A percentile compares a stretch with the other conserved stretches of the same genome.
These are phyloP conservation scores for Monosiga brevicollis DNA, from an alignment of 78 protist species.

Conservation along the genomic window DNA sequence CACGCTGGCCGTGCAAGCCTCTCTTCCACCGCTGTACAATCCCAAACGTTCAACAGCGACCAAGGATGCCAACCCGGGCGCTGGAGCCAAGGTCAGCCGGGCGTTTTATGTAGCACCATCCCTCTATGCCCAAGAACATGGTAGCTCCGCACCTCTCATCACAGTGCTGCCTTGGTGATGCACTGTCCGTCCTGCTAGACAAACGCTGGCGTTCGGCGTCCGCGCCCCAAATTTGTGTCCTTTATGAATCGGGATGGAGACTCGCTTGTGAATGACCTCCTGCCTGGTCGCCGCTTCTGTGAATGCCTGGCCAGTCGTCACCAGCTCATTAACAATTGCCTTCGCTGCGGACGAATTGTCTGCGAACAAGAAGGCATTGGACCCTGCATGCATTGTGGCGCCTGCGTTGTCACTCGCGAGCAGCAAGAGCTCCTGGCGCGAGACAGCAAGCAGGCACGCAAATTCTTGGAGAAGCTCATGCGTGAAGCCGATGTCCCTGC, in stretches of 20 bases:
- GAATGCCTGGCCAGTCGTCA: constrained; percentile 26
- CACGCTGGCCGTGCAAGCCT: too few relatives aligned
- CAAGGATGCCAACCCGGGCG: neutral
- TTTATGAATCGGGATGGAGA: neutral
- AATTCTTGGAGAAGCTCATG: neutral
- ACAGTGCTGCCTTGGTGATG: too few relatives aligned
- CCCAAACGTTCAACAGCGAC: too few relatives aligned
- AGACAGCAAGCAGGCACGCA: neutral
- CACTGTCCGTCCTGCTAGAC: too few relatives aligned
- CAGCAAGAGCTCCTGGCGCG: neutral
- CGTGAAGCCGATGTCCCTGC: neutral
- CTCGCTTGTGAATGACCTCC: neutral
- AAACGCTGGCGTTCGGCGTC: too few relatives aligned
- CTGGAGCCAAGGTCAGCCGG: neutral
- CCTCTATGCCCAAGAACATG: too few relatives aligned
- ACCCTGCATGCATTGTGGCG: constrained; percentile 36
- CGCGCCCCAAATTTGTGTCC: neutral
- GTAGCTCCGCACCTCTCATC: too few relatives aligned
- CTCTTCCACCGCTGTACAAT: too few relatives aligned
- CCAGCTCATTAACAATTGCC: constrained; percentile 26
- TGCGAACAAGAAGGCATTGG: constrained; percentile 52
- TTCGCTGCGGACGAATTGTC: constrained; percentile 38
- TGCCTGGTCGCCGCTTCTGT: constrained; percentile 10
- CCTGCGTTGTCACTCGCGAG: neutral
- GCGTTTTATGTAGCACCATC: too few relatives aligned